Percentiles rank a stretch among this genome's conserved stretches.
Conservation (phyloP, 441 rosid species). For the Breynia disticha region DNA sequence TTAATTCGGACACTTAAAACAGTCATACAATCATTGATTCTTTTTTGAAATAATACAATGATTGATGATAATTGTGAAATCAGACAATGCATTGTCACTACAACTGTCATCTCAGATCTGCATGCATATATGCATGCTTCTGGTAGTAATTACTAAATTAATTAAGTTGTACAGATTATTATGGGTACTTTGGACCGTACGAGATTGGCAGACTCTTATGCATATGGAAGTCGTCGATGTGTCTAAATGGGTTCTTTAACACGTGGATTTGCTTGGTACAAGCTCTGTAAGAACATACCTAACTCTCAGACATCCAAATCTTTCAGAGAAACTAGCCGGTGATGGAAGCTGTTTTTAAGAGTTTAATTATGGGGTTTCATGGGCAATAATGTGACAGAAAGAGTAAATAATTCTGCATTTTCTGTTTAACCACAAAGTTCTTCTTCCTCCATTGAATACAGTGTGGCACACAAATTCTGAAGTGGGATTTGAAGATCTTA, state of each 20-base stretch:
- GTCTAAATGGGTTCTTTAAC: constrained; percentile 1
- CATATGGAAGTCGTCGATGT: neutral
- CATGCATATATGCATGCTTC: constrained; percentile 5
- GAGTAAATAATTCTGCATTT: no score
- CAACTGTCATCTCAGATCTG: constrained; percentile 36
- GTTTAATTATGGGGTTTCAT: no score
- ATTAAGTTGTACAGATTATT: neutral
- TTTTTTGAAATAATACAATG: no score
- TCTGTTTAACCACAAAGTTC: no score
- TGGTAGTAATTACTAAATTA: neutral
- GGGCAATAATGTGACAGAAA: no score
- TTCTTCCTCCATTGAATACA: no score
- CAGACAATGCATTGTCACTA: constrained; percentile 17
- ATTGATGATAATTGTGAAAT: neutral
- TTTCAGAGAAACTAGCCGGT: constrained; percentile 3
- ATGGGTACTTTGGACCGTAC: constrained; percentile 36
- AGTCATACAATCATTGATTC: neutral
- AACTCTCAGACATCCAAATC: constrained; percentile 7
- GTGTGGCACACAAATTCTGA: no score
- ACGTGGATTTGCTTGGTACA: constrained; percentile 10
- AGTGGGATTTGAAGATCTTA: no score
- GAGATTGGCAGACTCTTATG: neutral
- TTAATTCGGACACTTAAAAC: neutral
- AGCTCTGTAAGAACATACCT: constrained; percentile 2
- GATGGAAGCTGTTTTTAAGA: neutral